A percentile compares a stretch with the other conserved stretches of the same genome.
Conservation (phyloP, 345 rosid species). For the Erucastrum elatum region DNA sequence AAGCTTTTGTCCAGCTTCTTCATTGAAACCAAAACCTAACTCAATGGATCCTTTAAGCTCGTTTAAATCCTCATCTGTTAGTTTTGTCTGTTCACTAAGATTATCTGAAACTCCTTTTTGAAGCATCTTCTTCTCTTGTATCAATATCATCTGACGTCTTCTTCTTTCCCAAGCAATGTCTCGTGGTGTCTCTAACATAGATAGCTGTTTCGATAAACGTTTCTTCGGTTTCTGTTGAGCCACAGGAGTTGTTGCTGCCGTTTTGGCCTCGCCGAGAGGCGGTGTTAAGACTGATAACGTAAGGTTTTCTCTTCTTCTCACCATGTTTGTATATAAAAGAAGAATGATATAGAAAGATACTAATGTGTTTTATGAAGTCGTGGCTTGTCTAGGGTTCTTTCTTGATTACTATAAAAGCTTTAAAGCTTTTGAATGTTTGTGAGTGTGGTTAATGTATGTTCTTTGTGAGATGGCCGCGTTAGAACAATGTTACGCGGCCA, state of each 20-base stretch:
- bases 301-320: conserved; percentile 32
- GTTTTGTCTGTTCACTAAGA: conserved; percentile 54
- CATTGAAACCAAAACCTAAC: conserved; percentile 91
- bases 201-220: conserved; percentile 67
- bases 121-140: conserved; percentile 47
- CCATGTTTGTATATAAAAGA: conserved; percentile 16
- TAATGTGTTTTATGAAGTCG: conserved; percentile 1
- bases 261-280: conserved; percentile 37
- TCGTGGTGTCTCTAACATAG: conserved; percentile 74
- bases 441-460: conserved; percentile 12
- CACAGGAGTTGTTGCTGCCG: conserved; percentile 52
- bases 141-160: conserved; percentile 62
- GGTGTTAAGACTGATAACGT: conserved; percentile 30
- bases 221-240: conserved; percentile 44
- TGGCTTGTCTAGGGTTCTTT: conserved; percentile 9
- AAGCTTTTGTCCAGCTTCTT: conserved; percentile 69
- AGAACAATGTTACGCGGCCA: conserved; percentile 47
- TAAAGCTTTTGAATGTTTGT: conserved; percentile 14
- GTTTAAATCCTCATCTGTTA: conserved; percentile 79
- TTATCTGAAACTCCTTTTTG: conserved; percentile 37
- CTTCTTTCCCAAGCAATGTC: conserved; percentile 90
- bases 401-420: conserved; percentile 17
- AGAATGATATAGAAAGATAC: background rate
- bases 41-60: conserved; percentile 94
- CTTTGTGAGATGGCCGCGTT: conserved; percentile 43